Percentiles rank a stretch among this genome's conserved stretches.
Conservation (phyloP, 2,329 filamentous ascomycete genomes). For the Stachybotrys echinatus region DNA sequence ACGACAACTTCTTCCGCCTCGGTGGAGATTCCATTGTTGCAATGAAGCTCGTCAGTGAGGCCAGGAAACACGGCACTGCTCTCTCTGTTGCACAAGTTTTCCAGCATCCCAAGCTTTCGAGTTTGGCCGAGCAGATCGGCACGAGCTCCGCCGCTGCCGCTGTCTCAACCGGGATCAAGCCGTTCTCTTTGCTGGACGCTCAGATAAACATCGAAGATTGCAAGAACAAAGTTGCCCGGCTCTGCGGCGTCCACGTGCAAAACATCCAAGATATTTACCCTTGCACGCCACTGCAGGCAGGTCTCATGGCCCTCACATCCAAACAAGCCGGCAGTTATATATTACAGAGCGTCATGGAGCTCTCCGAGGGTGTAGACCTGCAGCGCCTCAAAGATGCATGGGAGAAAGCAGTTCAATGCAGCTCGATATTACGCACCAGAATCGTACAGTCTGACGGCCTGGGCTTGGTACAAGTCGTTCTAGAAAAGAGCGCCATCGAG, state of each 20-base stretch:
- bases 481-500: conserved; percentile 29
- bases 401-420: too few species aligned
- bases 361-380: too few species aligned
- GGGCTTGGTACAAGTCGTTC: conserved; percentile 38
- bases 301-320: conserved; percentile 24
- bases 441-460: conserved; percentile 35
- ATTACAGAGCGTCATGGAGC: too few species aligned
- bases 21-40: conserved; percentile 44
- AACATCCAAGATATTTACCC: conserved; percentile 28
- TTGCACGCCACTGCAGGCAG: conserved; percentile 29
- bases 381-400: too few species aligned
- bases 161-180: neutral
- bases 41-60: conserved; percentile 41
- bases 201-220: too few species aligned
- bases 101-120: conserved; percentile 14
- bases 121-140: neutral
- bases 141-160: neutral
- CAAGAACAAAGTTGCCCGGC: too few species aligned
- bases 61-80: conserved; percentile 28
- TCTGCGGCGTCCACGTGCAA: neutral
- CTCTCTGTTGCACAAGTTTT: conserved; percentile 43
- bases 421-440: conserved; percentile 35
- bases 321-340: conserved; percentile 13
- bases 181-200: neutral
- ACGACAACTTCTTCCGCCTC: conserved; percentile 43